A percentile compares a stretch with the other conserved stretches of the same genome.
phyloP scores from a whole-genome alignment of 2,329 filamentous ascomycete species.

The Aureobasidium musti region DNA sequence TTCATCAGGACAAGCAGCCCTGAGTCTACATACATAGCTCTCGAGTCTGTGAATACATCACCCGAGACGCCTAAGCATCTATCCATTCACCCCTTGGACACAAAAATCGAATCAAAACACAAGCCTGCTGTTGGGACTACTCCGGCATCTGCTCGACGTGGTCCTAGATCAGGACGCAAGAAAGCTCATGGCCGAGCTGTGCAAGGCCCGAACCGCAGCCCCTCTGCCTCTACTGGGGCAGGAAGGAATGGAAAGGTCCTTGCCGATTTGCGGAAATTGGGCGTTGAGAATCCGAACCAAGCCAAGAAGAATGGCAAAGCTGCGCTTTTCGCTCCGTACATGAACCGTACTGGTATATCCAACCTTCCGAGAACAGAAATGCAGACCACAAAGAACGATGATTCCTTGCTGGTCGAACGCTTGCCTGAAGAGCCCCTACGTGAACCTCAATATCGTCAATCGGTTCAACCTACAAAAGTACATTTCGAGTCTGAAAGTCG shows the following conservation, averaged over 20 bases:
- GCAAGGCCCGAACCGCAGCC: not conserved
- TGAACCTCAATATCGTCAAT: not conserved
- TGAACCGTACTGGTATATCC: conserved; percentile 30
- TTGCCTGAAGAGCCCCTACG: not conserved
- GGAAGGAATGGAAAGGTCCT: conserved; percentile 22
- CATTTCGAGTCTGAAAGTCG: conserved; percentile 16
- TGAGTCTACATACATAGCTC: not conserved
- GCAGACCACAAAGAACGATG: not conserved
- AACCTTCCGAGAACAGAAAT: conserved; percentile 14
- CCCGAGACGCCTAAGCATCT: conserved; percentile 1
- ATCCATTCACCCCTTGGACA: conserved; percentile 4
- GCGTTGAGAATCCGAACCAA: not conserved
- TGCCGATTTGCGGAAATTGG: conserved; percentile 6
- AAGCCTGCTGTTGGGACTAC: not conserved
- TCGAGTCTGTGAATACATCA: not conserved
- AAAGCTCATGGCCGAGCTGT: not conserved
- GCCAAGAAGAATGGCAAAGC: conserved; percentile 1
- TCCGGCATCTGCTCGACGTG: not conserved
- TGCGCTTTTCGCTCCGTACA: conserved; percentile 27
- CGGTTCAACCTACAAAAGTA: not conserved
- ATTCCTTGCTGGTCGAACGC: not conserved
- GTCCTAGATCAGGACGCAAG: conserved; percentile 13
- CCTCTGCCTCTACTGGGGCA: not conserved
- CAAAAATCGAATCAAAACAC: not conserved
- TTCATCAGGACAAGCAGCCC: conserved; percentile 34